Evolutionary conservation across 2,329 filamentous ascomycete species (phyloP).

Genomic region (Calonectria pseudoreteaudii): DNA sequence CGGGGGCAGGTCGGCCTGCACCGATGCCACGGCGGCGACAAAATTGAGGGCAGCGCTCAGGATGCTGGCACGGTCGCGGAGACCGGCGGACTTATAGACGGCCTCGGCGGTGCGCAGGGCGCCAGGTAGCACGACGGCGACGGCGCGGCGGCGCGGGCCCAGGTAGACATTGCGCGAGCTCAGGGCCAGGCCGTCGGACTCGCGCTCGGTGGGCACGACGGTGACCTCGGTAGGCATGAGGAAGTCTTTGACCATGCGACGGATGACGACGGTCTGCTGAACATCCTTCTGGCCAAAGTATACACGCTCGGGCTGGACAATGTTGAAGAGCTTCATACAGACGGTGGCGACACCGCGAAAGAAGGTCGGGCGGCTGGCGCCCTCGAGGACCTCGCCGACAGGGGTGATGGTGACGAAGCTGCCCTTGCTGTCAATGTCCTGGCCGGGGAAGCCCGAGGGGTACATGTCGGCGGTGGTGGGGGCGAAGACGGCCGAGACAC

Average conservation of each 20-base stretch:
- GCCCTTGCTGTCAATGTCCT: conserved; percentile 79
- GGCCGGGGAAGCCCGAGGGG: conserved; percentile 80
- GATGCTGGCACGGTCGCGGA: conserved; percentile 71
- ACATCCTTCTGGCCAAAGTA: conserved; percentile 99
- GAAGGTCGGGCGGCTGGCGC: conserved; percentile 88
- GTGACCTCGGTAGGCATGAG: conserved; percentile 80
- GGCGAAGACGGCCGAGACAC: conserved; percentile 86
- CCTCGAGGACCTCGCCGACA: conserved; percentile 84
- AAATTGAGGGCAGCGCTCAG: conserved; percentile 77
- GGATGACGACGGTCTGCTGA: conserved; percentile 93
- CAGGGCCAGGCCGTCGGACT: conserved; percentile 85
- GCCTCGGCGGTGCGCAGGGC: conserved; percentile 78
- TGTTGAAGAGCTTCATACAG: conserved; percentile 80
- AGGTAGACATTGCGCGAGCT: conserved; percentile 96
- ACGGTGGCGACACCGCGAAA: conserved; percentile 97
- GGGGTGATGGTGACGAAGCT: conserved; percentile 94
- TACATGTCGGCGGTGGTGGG: conserved; percentile 89
- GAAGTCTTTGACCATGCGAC: conserved; percentile 88
- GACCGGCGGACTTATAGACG: conserved; percentile 67
- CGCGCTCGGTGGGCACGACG: conserved; percentile 80
- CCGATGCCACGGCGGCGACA: conserved; percentile 63
- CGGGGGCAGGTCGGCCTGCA: conserved; percentile 72
- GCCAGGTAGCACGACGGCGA: conserved; percentile 78
- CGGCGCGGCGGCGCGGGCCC: conserved; percentile 76
- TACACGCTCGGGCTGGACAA: conserved; percentile 72